Conservation (phyloP, 495 filamentous ascomycete genomes). For the Antarctomyces pellizariae region DNA sequence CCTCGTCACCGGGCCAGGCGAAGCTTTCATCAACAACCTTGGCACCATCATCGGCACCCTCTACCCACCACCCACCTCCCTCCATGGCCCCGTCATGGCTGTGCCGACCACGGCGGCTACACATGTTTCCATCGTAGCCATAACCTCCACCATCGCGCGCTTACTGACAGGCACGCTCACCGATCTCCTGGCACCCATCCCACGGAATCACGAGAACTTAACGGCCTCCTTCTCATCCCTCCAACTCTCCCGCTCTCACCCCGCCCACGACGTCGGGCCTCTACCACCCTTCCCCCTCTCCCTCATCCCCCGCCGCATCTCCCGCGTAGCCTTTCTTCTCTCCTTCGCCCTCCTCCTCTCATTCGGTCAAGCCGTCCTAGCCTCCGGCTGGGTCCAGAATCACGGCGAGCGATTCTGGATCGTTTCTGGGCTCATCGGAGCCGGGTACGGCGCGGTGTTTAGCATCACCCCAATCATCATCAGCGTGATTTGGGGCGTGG, state of each 20-base stretch:
- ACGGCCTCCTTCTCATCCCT: conserved; percentile 19
- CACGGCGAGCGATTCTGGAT: conserved; percentile 51
- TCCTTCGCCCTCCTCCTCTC: conserved; percentile 52
- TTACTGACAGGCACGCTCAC: conserved; percentile 67
- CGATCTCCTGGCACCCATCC: conserved; percentile 61
- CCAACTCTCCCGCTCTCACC: conserved; percentile 11
- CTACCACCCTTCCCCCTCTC: conserved; percentile 10
- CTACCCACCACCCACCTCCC: conserved; percentile 32
- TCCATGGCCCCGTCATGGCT: conserved; percentile 10
- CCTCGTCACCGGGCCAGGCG: conserved; percentile 77
- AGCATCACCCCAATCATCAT: conserved; percentile 76
- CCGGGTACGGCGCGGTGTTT: conserved; percentile 84
- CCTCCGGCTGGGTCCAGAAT: conserved; percentile 42
- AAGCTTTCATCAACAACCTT: conserved; percentile 94
- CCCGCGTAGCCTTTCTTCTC: conserved; percentile 60
- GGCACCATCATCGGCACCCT: conserved; percentile 81
- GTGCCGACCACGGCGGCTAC: conserved; percentile 49
- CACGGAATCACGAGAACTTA: too few relatives aligned
- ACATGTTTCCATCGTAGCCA: conserved; percentile 75
- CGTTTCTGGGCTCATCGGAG: conserved; percentile 56
- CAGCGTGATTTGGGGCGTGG: conserved; percentile 86
- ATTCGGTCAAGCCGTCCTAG: conserved; percentile 48
- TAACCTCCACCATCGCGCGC: conserved; percentile 76
- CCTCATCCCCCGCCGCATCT: conserved; percentile 20
- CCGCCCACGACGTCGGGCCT: conserved; percentile 7